Conservation (phyloP, 2,329 filamentous ascomycete species). For the Tolypocladium tundrense region DNA sequence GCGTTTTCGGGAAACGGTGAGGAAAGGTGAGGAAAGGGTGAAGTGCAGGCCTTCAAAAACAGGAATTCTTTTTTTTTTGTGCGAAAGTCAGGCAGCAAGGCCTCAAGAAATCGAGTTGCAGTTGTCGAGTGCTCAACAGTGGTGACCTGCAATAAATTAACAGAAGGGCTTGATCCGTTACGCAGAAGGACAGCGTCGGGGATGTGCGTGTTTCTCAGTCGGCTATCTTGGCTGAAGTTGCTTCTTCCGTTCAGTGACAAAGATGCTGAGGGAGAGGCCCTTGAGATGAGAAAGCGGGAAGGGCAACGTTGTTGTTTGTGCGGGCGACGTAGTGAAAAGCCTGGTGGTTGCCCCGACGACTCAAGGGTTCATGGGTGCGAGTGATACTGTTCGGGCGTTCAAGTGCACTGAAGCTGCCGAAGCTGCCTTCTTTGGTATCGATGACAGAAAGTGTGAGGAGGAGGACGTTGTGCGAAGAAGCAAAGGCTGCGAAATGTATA, state of each 20-base stretch:
- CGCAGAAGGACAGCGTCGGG: background rate
- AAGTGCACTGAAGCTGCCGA: background rate
- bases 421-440: background rate
- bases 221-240: background rate
- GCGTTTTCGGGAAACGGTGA: background rate
- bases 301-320: background rate
- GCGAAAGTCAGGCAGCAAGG: too few relatives aligned
- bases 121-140: too few relatives aligned
- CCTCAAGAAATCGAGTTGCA: too few relatives aligned
- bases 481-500: background rate
- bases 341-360: too few relatives aligned
- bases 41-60: background rate
- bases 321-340: background rate
- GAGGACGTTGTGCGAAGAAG: background rate
- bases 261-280: too few relatives aligned
- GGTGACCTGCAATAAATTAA: too few relatives aligned
- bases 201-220: background rate
- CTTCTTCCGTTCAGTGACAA: background rate
- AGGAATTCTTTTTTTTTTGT: too few relatives aligned
- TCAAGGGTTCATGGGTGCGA: background rate
- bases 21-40: background rate
- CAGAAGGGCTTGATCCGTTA: too few relatives aligned
- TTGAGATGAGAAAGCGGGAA: background rate
- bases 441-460: background rate
- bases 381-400: background rate